Evolutionary conservation across 331 rosid genomes (phyloP).

Genomic region (Rosa hybrid): DNA sequence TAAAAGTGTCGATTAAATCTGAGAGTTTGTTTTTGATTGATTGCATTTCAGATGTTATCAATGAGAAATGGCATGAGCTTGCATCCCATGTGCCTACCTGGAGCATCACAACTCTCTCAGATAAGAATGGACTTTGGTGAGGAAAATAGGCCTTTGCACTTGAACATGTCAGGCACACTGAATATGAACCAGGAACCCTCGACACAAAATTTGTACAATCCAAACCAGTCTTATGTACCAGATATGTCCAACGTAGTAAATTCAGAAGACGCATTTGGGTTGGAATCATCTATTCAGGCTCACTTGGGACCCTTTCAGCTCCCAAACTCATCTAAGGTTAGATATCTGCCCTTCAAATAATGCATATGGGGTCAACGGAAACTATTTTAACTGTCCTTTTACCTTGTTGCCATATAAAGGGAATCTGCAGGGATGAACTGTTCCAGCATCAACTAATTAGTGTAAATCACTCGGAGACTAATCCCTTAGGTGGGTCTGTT

Average conservation of each 20-base stretch:
- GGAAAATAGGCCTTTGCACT: constrained; percentile 50
- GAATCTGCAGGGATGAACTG: constrained; percentile 40
- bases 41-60: constrained; percentile 67
- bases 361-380: background rate
- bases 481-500: constrained; percentile 49
- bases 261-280: constrained; percentile 42
- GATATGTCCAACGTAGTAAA: constrained; percentile 44
- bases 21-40: background rate
- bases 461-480: constrained; percentile 36
- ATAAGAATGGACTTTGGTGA: constrained; percentile 52
- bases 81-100: constrained; percentile 71
- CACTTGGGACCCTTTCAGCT: constrained; percentile 47
- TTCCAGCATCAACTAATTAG: constrained; percentile 47
- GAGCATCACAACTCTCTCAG: constrained; percentile 46
- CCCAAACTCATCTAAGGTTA: constrained; percentile 51
- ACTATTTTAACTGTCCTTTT: constrained; percentile 16
- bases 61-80: constrained; percentile 79
- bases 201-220: constrained; percentile 39
- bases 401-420: constrained; percentile 34
- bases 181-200: constrained; percentile 55
- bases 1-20: background rate
- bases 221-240: constrained; percentile 39
- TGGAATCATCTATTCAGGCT: constrained; percentile 41
- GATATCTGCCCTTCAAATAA: background rate
- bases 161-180: constrained; percentile 42